Base-by-base conservation (phyloP, 2,329 filamentous ascomycete genomes). In the Nothophaeocryptopus gaeumannii region DNA sequence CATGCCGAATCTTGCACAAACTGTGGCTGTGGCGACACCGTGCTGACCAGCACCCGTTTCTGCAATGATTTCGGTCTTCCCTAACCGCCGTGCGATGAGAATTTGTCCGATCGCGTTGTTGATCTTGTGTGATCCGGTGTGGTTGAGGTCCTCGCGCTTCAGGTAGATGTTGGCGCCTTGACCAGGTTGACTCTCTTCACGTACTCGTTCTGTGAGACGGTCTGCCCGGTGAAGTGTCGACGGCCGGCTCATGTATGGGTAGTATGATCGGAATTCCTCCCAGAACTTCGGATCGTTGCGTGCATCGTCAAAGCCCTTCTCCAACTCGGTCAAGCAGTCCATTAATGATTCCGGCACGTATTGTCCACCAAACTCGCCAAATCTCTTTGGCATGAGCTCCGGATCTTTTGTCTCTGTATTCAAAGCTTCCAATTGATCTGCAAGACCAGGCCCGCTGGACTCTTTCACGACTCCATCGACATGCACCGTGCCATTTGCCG, bases 101-200 rank as follows among this genome's bases (percentile, higher is more conserved):
- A 96, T 84, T 71, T 99, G 93, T 2, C 93, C 93, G 8, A 99
- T 77, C 0, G 93, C 93, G 65, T 99, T 99, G 78, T 99, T 99
- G 78, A 99, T 97, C 81, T 99, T 99, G 79, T 99, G 93, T 56
- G 88, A 95, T 59, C 93, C 93, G 8, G 93, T 97, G 70, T 99
- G 93, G 73, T 97, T 97, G 49, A 97, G 77, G 69, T 99, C 93
- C 74, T 99, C 93, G 63, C 93, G 84, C 81, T 99, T 99, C 60
- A 99, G 75, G 86, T 92, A 99, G 75, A 99, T 95, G 67, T 90
- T 95, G 41, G 93, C 92, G 53, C 93, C 93, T 16, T 90, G 89
- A 40, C 89, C 90, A 9, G 58, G 50, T 33, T 59, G 53, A 15
- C 56, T 50, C 11, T 55, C 43, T 30, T 65, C 58, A 10, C 64